A percentile compares a stretch with the other conserved stretches of the same genome.
phyloP scores from a whole-genome alignment of 1,139 yeast genomes.

The Hanseniaspora sp. region DNA sequence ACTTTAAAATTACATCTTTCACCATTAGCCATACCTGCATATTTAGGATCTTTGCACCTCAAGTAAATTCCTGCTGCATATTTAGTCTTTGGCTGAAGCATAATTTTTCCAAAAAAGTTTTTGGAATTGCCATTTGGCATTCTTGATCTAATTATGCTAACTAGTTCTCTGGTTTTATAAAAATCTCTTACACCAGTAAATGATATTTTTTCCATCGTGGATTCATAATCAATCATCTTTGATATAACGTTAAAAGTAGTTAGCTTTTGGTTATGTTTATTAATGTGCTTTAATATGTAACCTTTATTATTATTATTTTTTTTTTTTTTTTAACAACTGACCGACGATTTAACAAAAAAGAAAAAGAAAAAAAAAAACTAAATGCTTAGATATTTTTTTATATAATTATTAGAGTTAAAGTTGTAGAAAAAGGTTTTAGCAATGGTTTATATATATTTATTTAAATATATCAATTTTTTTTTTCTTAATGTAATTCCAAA shows the following conservation, averaged over 20 bases:
- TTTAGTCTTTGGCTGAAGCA: constrained; percentile 9
- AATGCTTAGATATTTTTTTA: too few relatives aligned
- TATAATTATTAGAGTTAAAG: background rate
- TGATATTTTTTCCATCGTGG: background rate
- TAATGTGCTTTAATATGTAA: background rate
- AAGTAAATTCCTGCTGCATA: constrained; percentile 4
- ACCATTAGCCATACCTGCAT: background rate
- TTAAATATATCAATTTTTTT: too few relatives aligned
- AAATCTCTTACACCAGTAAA: constrained; percentile 7
- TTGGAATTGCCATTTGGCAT: background rate
- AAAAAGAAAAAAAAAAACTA: too few relatives aligned
- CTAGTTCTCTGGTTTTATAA: constrained; percentile 12
- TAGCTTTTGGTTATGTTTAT: too few relatives aligned
- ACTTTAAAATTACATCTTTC: constrained; percentile 6
- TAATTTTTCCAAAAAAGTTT: constrained; percentile 12
- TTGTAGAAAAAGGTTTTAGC: too few relatives aligned
- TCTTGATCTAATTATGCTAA: constrained; percentile 2
- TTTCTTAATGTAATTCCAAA: too few relatives aligned
- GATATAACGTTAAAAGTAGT: too few relatives aligned
- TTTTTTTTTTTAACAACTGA: background rate
- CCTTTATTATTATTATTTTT: background rate
- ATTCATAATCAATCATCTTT: constrained; percentile 6
- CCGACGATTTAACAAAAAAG: background rate
- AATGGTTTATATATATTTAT: too few relatives aligned
- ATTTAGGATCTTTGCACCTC: constrained; percentile 4